phyloP scores from a whole-genome alignment of 139 green algal species.

The Volvox africanus region DNA sequence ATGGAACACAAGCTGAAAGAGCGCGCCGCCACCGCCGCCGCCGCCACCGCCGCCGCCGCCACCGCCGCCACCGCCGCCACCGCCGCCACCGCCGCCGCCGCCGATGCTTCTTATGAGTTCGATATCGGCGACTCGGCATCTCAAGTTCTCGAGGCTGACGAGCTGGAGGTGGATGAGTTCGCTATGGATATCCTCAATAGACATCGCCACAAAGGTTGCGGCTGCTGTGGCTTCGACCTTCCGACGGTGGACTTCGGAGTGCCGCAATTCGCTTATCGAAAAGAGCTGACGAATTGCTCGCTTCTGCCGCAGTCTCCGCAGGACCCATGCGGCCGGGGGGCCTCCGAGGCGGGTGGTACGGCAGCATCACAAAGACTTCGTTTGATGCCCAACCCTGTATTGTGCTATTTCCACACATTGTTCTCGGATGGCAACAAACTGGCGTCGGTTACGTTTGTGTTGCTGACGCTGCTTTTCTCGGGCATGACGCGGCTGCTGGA shows the following conservation, averaged over 20 bases:
- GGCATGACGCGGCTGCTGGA: background rate
- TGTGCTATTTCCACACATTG: slow-evolving; percentile 11
- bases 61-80: slow-evolving; percentile 2
- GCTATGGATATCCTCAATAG: background rate
- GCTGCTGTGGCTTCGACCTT: background rate
- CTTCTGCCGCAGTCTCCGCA: too few relatives aligned
- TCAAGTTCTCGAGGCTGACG: background rate
- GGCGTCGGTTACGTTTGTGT: background rate
- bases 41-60: background rate
- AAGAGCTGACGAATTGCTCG: too few relatives aligned
- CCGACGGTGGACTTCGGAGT: background rate
- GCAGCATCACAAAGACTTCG: too few relatives aligned
- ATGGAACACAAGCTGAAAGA: slow-evolving; percentile 18
- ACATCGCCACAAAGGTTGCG: background rate
- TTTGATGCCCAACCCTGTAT: background rate
- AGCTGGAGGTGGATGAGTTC: background rate
- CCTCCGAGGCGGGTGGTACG: background rate
- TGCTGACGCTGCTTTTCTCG: slow-evolving; percentile 13
- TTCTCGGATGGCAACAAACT: slow-evolving; percentile 24
- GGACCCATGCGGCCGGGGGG: background rate
- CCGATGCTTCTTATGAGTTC: background rate
- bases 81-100: background rate
- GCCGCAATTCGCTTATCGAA: background rate
- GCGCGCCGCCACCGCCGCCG: background rate
- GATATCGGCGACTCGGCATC: background rate